Evolutionary conservation across 169 alveolate genomes (phyloP).

Genomic region (Babesia bovis): DNA sequence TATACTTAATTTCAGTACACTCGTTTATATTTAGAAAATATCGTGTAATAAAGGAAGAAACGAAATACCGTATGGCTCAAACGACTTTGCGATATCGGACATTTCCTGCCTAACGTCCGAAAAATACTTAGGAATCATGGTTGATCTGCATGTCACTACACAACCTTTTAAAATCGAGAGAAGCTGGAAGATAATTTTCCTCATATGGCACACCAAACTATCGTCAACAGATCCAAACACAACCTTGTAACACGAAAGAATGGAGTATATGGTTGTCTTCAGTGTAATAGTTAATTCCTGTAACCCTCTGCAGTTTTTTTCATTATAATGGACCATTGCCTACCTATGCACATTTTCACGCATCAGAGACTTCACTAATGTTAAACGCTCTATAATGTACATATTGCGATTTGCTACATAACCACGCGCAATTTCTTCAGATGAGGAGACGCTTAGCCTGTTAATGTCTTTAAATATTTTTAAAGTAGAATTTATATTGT

Average conservation of each 20-base stretch:
- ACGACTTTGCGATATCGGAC: constrained; percentile 23
- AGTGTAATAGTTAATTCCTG: constrained; percentile 8
- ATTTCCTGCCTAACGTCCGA: constrained; percentile 19
- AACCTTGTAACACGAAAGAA: constrained; percentile 11
- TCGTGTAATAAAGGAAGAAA: constrained; percentile 23
- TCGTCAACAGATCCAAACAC: constrained; percentile 38
- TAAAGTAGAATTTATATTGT: constrained; percentile 19
- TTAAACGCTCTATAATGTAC: constrained; percentile 22
- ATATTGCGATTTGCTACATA: constrained; percentile 23
- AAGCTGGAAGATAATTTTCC: constrained; percentile 18
- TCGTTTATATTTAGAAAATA: background rate
- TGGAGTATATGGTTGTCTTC: constrained; percentile 19
- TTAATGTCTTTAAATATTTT: constrained; percentile 27
- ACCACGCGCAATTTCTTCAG: constrained; percentile 34
- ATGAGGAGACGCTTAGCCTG: constrained; percentile 31
- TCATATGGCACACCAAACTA: constrained; percentile 18
- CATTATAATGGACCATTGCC: background rate
- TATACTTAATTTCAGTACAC: too few species aligned
- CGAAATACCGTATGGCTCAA: constrained; percentile 32
- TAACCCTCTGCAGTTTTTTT: constrained; percentile 3
- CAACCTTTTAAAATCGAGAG: background rate
- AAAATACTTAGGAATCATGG: background rate
- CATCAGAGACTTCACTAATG: background rate
- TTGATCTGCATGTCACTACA: background rate
- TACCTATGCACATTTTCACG: constrained; percentile 36